Base-by-base conservation (phyloP, 2,329 filamentous ascomycete species). In the Lachnellula arida region DNA sequence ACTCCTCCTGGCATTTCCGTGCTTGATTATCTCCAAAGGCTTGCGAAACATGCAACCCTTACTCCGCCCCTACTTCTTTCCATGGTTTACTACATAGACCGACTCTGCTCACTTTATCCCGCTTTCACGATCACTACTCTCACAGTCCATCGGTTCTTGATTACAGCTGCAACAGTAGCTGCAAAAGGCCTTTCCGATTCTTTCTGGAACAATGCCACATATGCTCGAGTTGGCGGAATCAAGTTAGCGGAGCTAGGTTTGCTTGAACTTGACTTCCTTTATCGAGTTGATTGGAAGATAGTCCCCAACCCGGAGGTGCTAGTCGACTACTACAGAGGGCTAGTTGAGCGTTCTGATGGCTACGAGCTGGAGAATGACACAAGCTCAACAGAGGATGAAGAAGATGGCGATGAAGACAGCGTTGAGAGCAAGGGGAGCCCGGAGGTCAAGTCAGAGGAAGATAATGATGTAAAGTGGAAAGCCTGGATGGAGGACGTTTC, bases 51-150 rank as follows among this genome's bases (percentile, higher is more conserved):
- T 71, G 94, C 94, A 25, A 97, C 93, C 0, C 80, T 99, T 3
- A 91, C 91, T 6, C 92, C 94, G 12, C 93, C 94, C 0, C 87
- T 99, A 50, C 80, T 99, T n/a, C 82, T 99, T 37, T 94, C 92
- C 65, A 97, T 99, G 91, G 94, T 99, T 55, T 99, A 95, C 70
- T 99, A 97, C 68, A 97, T 99, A 67, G 94, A 99, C 74, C 87
- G 91, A 34, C 81, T 99, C 22, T 99, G 93, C 73, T 87, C 89
- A 11, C 78, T 96, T 57, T 99, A 97, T 70, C 88, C 90, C 3
- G 89, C 93, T 47, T 99, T 99, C 72, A 97, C 92, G 28, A 95
- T 99, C 65, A 96, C 92, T 70, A 96, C 91, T 47, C 79, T 99
- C 19, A 99, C 94, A 0, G 93, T 99, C 3, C 94, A 99, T 75